Base-by-base conservation (phyloP, 202 grass and related monocot genomes). In the Tripidium arundinaceum region DNA sequence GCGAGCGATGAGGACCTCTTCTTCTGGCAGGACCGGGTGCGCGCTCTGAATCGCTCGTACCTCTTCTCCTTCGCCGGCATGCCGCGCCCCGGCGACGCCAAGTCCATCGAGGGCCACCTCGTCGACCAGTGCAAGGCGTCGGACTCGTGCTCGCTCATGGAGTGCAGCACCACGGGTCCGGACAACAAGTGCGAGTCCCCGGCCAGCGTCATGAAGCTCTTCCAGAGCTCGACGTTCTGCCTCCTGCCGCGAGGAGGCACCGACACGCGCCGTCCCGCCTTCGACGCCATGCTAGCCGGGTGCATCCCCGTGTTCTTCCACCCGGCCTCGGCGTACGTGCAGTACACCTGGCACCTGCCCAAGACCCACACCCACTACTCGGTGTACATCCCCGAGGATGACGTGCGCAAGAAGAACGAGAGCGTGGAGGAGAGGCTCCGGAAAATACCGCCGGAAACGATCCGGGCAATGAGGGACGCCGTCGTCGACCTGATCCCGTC, bases 301-400 rank as follows among this genome's bases (percentile, higher is more conserved):
- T 97, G 93, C 28, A 83, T 97, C 62, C 94, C 94, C 34, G 90
- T 97, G 28, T 97, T 97, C 86, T 93, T 97, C 64, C 90, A 97
- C 81, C 88, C 88, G 1, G 84, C 69, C 42, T 87, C 94, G n/a
- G 94, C 90, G 43, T 87, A 86, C 60, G 70, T 86, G 24, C 94
- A 97, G 80, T 93, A 93, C 82, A 82, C 65, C 6, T 93, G 94
- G 94, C 84, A 93, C 81, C 72, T 97, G 49, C 93, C 88, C 15
- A 83, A 50, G 34, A 70, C 83, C 62, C 79, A 89, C 19, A 8
- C 87, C 15, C 79, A 76, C 0, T 97, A 91, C 84, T 97, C 93
- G 15, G 84, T 93, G 47, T 93, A 89, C 72, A 93, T 97, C 69
- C 68, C 90, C 36, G 90, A 93, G 61, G 81, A 86, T 21, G 90